phyloP scores from a whole-genome alignment of 441 rosid species.

The Hypseocharis bilobata region DNA sequence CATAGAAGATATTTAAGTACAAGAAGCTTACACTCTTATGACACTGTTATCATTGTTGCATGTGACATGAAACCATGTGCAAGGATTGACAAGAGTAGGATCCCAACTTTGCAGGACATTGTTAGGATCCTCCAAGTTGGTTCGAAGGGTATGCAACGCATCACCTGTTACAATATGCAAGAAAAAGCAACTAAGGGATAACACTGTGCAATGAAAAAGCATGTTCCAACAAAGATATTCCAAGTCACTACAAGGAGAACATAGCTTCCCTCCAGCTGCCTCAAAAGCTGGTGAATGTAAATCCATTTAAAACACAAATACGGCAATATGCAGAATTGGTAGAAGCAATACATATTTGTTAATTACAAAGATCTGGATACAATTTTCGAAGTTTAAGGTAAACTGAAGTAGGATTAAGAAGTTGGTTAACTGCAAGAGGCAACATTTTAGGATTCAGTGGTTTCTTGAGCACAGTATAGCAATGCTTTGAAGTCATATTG shows the following conservation, averaged over 20 bases:
- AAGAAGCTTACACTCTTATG: slow-evolving; percentile 63
- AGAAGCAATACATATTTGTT: neutral
- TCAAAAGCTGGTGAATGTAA: neutral
- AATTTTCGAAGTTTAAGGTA: neutral
- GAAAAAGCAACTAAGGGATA: neutral
- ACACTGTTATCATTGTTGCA: slow-evolving; percentile 92
- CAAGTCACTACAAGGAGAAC: neutral
- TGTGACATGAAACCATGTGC: slow-evolving; percentile 97
- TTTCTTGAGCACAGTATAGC: neutral
- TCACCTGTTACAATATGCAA: slow-evolving; percentile 50
- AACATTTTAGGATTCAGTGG: neutral
- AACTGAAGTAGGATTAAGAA: neutral
- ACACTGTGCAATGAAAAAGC: neutral
- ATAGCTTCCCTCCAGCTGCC: neutral
- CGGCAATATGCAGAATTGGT: neutral
- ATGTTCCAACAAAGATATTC: neutral
- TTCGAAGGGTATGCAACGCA: slow-evolving; percentile 74
- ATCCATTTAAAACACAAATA: neutral
- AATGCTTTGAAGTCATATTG: neutral
- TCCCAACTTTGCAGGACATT: slow-evolving; percentile 97
- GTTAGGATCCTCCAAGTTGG: slow-evolving; percentile 66
- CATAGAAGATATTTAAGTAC: slow-evolving; percentile 11
- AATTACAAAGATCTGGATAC: neutral
- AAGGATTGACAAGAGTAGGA: slow-evolving; percentile 95
- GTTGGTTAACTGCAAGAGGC: neutral